phyloP scores from a whole-genome alignment of 768 basidiomycete species.

The Neoboletus subvelutipes region DNA sequence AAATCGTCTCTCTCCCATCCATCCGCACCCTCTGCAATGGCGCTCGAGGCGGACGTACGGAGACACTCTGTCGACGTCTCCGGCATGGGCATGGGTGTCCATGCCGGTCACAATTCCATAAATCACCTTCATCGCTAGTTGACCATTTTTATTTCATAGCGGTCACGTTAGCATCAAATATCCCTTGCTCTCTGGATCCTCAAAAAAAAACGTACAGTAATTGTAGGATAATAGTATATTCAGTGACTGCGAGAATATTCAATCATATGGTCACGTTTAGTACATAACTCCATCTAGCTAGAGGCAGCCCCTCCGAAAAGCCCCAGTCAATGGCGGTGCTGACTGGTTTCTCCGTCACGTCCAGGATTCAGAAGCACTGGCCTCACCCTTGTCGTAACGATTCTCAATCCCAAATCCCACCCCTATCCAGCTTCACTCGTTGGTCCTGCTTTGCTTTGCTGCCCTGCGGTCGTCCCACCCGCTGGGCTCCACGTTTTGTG shows the following conservation, averaged over 20 bases:
- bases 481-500: slow-evolving; percentile 62
- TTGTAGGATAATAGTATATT: slow-evolving; percentile 20
- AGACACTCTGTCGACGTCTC: slow-evolving; percentile 35
- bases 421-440: slow-evolving; percentile 57
- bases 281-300: not conserved
- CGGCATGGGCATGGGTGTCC: slow-evolving; percentile 32
- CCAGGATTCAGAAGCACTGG: slow-evolving; percentile 1
- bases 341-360: slow-evolving; percentile 5
- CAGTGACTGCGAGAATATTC: slow-evolving; percentile 4
- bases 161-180: not conserved
- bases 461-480: slow-evolving; percentile 69
- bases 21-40: slow-evolving; percentile 27
- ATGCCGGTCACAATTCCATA: slow-evolving; percentile 7
- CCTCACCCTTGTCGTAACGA: slow-evolving; percentile 17
- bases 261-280: slow-evolving; percentile 6
- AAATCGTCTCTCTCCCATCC: slow-evolving; percentile 21
- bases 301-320: not conserved
- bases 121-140: slow-evolving; percentile 4
- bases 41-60: slow-evolving; percentile 34
- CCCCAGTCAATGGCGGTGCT: not conserved
- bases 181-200: not conserved
- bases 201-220: slow-evolving; percentile 14
- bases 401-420: slow-evolving; percentile 59
- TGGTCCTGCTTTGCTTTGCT: slow-evolving; percentile 85
- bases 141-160: not conserved